These are phyloP conservation scores for Trichoderma polysporum DNA, from an alignment of 2,329 filamentous ascomycete genomes.

Conservation along the genomic window DNA sequence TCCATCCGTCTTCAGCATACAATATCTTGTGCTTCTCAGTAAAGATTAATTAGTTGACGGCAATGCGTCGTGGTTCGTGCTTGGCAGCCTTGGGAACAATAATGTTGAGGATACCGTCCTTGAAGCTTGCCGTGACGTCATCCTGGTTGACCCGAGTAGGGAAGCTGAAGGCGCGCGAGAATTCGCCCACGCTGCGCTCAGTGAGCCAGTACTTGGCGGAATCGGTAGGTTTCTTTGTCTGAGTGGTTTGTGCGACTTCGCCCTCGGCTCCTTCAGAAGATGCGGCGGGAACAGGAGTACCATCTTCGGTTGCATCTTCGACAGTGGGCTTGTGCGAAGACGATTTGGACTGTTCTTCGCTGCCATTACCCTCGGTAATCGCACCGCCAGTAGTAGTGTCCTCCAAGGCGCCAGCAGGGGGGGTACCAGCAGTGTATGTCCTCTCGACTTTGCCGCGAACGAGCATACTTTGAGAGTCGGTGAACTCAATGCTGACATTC, in stretches of 20 bases:
- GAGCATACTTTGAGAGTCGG: constrained; percentile 66
- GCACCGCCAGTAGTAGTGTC: constrained; percentile 30
- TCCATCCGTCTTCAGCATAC: background rate
- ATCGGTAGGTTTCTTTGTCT: constrained; percentile 18
- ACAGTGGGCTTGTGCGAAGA: background rate
- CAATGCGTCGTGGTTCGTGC: constrained; percentile 31
- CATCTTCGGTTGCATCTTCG: background rate
- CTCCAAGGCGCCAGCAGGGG: constrained; percentile 31
- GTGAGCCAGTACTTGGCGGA: constrained; percentile 63
- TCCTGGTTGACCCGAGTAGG: constrained; percentile 60
- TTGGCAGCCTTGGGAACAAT: constrained; percentile 48
- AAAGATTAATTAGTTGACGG: constrained; percentile 28
- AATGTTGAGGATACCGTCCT: constrained; percentile 62
- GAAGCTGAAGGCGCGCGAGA: constrained; percentile 65
- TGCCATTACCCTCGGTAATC: constrained; percentile 38
- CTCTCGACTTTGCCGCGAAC: constrained; percentile 67
- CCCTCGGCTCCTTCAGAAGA: constrained; percentile 56
- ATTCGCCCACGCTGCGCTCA: constrained; percentile 63
- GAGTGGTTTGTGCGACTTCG: constrained; percentile 23
- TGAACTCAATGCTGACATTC: constrained; percentile 72
- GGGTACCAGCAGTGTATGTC: constrained; percentile 50
- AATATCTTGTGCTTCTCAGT: background rate
- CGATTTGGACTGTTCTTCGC: constrained; percentile 15
- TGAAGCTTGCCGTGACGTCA: constrained; percentile 57
- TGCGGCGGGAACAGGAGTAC: constrained; percentile 46